These are phyloP conservation scores for Penicillium rolfsii DNA, from an alignment of 2,329 filamentous ascomycete species.

Conservation along the genomic window DNA sequence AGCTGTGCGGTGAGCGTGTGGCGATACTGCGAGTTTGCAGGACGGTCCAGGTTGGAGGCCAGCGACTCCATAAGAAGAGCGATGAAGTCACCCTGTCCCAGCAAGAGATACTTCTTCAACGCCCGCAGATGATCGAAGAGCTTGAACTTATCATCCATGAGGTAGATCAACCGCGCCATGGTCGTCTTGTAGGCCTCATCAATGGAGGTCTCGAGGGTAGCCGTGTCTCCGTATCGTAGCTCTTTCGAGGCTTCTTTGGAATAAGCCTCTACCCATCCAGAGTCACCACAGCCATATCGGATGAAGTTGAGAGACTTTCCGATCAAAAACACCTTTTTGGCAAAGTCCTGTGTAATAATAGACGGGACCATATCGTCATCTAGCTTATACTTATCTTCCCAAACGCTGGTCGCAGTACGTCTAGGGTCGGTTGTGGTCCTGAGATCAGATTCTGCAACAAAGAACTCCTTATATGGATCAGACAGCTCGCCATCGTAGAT, in stretches of 20 bases:
- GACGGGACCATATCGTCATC: constrained; percentile 84
- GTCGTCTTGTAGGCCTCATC: constrained; percentile 97
- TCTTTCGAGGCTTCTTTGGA: constrained; percentile 92
- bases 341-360: constrained; percentile 91
- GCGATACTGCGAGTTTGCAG: constrained; percentile 94
- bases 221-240: constrained; percentile 88
- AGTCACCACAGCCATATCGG: constrained; percentile 90
- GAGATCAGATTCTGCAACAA: constrained; percentile 78
- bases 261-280: constrained; percentile 93
- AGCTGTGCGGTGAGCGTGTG: constrained; percentile 97
- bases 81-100: constrained; percentile 97
- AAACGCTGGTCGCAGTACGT: constrained; percentile 76
- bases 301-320: constrained; percentile 99
- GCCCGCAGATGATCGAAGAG: constrained; percentile 90
- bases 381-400: constrained; percentile 96
- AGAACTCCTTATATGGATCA: constrained; percentile 96
- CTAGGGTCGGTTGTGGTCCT: constrained; percentile 55
- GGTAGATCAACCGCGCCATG: constrained; percentile 88
- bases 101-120: constrained; percentile 89
- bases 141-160: constrained; percentile 95
- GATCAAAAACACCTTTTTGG: constrained; percentile 94
- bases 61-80: constrained; percentile 96
- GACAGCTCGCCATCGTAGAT: constrained; percentile 97
- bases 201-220: constrained; percentile 87
- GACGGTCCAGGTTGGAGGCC: constrained; percentile 86